Percentiles rank a stretch among this genome's conserved stretches.
Evolutionary conservation across 1,139 yeast genomes (phyloP).

Genomic region (Sugiyamaella castrensis): DNA sequence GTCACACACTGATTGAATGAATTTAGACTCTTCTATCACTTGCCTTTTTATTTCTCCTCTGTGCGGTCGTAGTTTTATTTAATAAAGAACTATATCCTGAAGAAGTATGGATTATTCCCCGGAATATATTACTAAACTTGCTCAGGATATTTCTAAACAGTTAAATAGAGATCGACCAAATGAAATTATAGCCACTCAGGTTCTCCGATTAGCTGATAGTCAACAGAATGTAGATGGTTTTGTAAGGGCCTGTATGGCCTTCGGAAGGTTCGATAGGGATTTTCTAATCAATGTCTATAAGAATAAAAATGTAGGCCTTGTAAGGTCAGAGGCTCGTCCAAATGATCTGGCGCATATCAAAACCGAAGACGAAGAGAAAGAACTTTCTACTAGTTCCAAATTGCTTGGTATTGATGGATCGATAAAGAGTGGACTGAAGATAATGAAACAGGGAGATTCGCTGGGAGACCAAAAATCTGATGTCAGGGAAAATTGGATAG

Average conservation of each 20-base stretch:
- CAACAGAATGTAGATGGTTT: constrained; percentile 24
- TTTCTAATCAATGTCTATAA: constrained; percentile 27
- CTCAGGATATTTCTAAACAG: constrained; percentile 28
- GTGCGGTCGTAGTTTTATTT: too few relatives aligned
- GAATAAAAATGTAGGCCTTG: not conserved
- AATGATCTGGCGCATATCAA: too few relatives aligned
- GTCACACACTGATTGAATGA: too few relatives aligned
- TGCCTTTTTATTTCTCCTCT: too few relatives aligned
- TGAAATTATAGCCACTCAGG: constrained; percentile 26
- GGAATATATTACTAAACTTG: constrained; percentile 2
- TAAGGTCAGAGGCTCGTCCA: not conserved
- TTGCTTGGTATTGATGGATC: not conserved
- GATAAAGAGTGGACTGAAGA: not conserved
- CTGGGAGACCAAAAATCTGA: not conserved
- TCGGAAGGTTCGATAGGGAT: constrained; percentile 31
- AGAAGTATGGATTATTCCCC: not conserved
- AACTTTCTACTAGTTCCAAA: too few relatives aligned
- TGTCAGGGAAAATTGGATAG: not conserved
- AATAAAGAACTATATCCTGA: too few relatives aligned
- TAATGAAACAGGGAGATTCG: not conserved
- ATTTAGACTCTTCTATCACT: too few relatives aligned
- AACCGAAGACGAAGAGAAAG: constrained; percentile 1
- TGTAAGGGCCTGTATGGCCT: constrained; percentile 31
- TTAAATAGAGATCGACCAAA: constrained; percentile 29
- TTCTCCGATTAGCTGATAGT: constrained; percentile 27